Percentiles rank a stretch among this genome's conserved stretches.
These are phyloP conservation scores for Ceratonia siliqua DNA, from an alignment of 306 rosid species.

Conservation along the genomic window DNA sequence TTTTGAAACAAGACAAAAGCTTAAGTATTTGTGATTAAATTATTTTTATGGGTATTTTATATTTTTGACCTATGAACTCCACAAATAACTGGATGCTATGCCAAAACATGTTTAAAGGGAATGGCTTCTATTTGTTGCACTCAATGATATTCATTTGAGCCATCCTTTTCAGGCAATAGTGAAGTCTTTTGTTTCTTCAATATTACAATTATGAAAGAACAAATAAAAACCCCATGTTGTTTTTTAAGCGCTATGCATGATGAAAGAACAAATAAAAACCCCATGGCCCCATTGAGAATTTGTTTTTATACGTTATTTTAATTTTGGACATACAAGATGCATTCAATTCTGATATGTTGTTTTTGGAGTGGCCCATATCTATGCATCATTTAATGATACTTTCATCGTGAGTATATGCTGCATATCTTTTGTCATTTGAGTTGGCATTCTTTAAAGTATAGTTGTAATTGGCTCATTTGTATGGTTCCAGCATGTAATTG, in stretches of 20 bases:
- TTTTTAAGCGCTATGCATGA: no score
- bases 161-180: neutral
- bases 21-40: neutral
- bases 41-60: neutral
- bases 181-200: neutral
- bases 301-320: neutral
- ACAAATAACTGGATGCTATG: neutral
- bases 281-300: neutral
- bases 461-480: neutral
- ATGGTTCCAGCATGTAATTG: conserved; percentile 72
- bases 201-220: neutral
- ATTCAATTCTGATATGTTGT: neutral
- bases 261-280: neutral
- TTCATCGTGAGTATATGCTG: conserved; percentile 61
- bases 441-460: neutral
- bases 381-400: conserved; percentile 83
- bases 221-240: neutral
- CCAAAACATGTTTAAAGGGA: neutral
- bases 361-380: conserved; percentile 83
- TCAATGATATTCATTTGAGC: no score
- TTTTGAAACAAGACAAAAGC: neutral
- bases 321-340: neutral
- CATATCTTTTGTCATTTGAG: no score
- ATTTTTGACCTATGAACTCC: neutral
- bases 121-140: no score